Conservation (phyloP, 179 eudicot species). For the Vitellaria paradoxa region DNA sequence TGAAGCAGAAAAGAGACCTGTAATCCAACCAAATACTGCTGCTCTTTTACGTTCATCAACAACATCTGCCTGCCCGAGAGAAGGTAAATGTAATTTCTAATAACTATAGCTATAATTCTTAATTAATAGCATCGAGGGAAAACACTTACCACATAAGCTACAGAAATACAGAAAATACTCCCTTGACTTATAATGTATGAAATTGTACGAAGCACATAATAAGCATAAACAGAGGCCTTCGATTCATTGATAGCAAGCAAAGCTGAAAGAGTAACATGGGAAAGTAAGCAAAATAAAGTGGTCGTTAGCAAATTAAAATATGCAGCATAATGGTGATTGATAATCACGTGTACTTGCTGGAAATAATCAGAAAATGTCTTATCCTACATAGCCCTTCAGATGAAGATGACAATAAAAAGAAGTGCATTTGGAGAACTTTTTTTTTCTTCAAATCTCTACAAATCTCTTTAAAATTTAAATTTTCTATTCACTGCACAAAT, state of each 20-base stretch:
- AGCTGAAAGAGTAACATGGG: slow-evolving; percentile 37
- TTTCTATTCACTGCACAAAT: too few relatives aligned
- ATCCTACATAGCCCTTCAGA: too few relatives aligned
- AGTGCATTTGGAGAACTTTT: too few relatives aligned
- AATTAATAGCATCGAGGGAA: slow-evolving; percentile 6
- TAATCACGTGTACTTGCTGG: not conserved
- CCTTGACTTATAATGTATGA: slow-evolving; percentile 82
- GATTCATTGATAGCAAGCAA: slow-evolving; percentile 66
- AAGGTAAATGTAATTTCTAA: not conserved
- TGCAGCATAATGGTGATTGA: not conserved
- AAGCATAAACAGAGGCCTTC: slow-evolving; percentile 63
- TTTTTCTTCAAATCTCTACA: too few relatives aligned
- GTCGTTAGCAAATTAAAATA: not conserved
- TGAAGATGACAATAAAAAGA: too few relatives aligned
- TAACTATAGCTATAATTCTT: not conserved
- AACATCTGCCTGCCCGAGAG: slow-evolving; percentile 68
- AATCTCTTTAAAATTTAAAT: too few relatives aligned
- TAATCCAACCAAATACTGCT: slow-evolving; percentile 83
- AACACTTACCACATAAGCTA: slow-evolving; percentile 78
- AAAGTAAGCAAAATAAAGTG: not conserved
- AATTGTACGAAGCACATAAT: slow-evolving; percentile 67
- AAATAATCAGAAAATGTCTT: not conserved
- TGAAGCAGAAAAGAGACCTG: slow-evolving; percentile 77
- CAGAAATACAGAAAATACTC: slow-evolving; percentile 89
- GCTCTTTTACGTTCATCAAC: slow-evolving; percentile 61